Evolutionary conservation across 2,329 filamentous ascomycete species (phyloP), one percentile per base, ranked within the genome.

Genomic region (Beauveria scarabaeidicola): DNA sequence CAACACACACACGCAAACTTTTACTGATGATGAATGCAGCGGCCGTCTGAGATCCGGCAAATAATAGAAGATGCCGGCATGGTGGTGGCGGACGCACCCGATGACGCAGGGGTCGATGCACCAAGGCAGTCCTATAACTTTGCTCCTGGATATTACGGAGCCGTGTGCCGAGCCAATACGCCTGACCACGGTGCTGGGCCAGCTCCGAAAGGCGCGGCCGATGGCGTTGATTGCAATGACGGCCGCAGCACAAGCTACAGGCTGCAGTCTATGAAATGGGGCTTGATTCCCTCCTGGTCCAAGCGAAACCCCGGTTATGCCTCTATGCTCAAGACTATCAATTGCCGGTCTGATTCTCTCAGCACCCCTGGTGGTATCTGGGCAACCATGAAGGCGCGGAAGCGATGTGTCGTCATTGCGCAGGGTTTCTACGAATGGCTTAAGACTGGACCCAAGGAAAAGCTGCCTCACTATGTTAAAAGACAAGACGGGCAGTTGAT

Each of bases 361-460:
- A 78, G 83, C 6, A 82, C 87, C 10, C 81, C 87, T 9, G 83
- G 86, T 5, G 91, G 92, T 11, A 89, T 97, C 86, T 97, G 94
- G 94, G 88, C 83, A 46, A 85, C 83, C 1, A 95, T 97, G 89
- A 97, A 97, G 75, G 85, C 86, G 62, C 84, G 82, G 65, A 96
- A 97, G 74, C 81, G 94, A 32, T 97, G 94, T 70, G 79, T 97
- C 23, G 85, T 97, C 10, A 70, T 96, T 6, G 91, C 90, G 10
- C 88, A 97, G 72, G 94, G 94, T 1, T 99, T 97, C 73, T 99
- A 91, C 68, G 94, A 99, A 73, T 97, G 94, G 94, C 77, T 95
- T 61, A 93, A 93, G 73, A 90, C 87, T 67, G 87, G 67, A 58
- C 79, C 67, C 7, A 92, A 89, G 65, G 88, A 94, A 58, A 95